These are phyloP conservation scores for Excoecaria agallocha DNA, from an alignment of 345 rosid species.

Conservation along the genomic window DNA sequence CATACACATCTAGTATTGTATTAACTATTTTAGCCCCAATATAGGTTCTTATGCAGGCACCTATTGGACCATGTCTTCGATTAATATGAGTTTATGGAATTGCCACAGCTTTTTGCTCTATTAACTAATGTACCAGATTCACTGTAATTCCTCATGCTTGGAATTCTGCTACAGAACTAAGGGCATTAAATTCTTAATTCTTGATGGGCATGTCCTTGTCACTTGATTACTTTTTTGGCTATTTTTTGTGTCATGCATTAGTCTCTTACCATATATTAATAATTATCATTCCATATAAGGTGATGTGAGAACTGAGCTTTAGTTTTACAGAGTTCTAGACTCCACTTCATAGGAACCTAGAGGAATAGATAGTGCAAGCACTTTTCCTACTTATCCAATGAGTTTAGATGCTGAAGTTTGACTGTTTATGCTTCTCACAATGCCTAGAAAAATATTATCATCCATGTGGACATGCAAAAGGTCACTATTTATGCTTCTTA, in stretches of 20 bases:
- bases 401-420: slow-evolving; percentile 35
- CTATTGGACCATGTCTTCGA: background rate
- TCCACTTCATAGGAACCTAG: slow-evolving; percentile 99
- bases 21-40: background rate
- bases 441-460: slow-evolving; percentile 39
- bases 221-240: background rate
- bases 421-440: slow-evolving; percentile 34
- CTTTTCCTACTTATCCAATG: slow-evolving; percentile 45
- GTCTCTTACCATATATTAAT: background rate
- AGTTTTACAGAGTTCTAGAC: slow-evolving; percentile 73
- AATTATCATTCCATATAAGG: background rate
- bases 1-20: background rate
- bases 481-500: no score
- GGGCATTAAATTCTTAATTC: background rate
- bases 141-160: background rate
- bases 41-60: background rate
- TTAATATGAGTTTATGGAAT: background rate
- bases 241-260: background rate
- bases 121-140: background rate
- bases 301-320: slow-evolving; percentile 10
- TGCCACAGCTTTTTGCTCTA: background rate
- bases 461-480: slow-evolving; percentile 95
- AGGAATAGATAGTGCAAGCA: slow-evolving; percentile 80
- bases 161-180: background rate
- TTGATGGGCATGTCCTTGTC: background rate